Conservation (phyloP, 73 alveolate species). For the Stentor roeselii region DNA sequence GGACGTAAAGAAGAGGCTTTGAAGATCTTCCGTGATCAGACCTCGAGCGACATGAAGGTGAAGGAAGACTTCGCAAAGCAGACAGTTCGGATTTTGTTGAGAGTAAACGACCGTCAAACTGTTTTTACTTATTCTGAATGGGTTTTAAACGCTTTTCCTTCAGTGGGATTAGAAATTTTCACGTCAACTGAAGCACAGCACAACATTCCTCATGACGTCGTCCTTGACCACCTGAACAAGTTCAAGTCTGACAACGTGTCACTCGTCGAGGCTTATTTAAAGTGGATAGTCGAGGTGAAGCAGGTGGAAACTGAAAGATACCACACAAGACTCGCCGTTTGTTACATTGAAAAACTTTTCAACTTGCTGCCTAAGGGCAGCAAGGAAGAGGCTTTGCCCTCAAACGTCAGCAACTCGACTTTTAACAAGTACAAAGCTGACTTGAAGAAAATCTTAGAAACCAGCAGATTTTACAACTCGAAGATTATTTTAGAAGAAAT, state of each 20-base stretch:
- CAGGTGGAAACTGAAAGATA: conserved; percentile 19
- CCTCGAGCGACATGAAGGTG: background rate
- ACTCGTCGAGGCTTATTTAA: background rate
- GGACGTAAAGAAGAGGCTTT: conserved; percentile 28
- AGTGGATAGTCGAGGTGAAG: conserved; percentile 24
- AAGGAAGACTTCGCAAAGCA: conserved; percentile 5
- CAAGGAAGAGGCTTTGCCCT: background rate
- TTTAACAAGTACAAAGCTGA: conserved; percentile 24
- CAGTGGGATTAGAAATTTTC: conserved; percentile 13
- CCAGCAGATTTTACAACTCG: background rate
- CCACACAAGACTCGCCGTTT: conserved; percentile 21
- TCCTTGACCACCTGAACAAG: background rate
- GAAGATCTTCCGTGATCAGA: background rate
- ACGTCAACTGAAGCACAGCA: conserved; percentile 15
- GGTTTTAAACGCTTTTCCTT: conserved; percentile 20
- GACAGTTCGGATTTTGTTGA: conserved; percentile 11
- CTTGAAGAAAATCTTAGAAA: background rate
- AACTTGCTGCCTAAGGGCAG: conserved; percentile 5
- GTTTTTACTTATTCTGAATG: conserved; percentile 6
- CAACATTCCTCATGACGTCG: background rate
- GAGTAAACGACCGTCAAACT: background rate
- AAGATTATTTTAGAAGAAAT: conserved; percentile 18
- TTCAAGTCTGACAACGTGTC: background rate
- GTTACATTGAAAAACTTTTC: conserved; percentile 7
- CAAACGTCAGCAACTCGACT: background rate